These are phyloP conservation scores for Trypanosoma rangeli DNA, from an alignment of 208 protist genomes.

Conservation along the genomic window DNA sequence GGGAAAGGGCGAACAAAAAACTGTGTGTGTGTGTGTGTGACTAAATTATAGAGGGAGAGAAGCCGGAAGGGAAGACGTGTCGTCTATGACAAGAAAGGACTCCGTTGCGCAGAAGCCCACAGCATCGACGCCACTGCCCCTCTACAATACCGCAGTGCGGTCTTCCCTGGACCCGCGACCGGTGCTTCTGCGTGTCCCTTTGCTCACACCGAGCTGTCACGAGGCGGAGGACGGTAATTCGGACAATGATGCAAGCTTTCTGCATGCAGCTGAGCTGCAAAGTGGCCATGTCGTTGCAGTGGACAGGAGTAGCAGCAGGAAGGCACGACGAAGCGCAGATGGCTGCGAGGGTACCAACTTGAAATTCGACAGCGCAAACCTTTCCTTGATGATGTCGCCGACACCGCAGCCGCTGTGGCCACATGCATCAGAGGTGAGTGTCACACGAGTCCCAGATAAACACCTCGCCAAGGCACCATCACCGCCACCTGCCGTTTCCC, in stretches of 20 bases:
- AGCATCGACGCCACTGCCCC: not conserved
- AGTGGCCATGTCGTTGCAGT: not conserved
- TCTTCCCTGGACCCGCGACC: constrained; percentile 8
- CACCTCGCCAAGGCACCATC: not conserved
- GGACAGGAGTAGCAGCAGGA: not conserved
- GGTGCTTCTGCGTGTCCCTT: constrained; percentile 15
- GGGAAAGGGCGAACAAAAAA: not conserved
- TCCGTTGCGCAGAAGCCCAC: not conserved
- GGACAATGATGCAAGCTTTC: not conserved
- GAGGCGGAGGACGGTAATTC: not conserved
- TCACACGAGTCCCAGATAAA: not conserved
- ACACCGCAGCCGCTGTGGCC: not conserved
- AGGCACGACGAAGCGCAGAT: not conserved
- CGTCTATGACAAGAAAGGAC: not conserved
- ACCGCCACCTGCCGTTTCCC: not conserved
- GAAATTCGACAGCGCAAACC: not conserved
- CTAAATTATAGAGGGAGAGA: not conserved
- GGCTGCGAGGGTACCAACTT: not conserved
- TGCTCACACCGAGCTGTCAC: not conserved
- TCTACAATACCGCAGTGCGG: constrained; percentile 39
- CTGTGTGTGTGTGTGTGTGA: not conserved
- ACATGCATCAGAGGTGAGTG: not conserved
- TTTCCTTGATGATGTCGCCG: constrained; percentile 11
- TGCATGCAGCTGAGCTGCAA: not conserved
- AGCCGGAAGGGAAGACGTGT: not conserved